A percentile compares a stretch with the other conserved stretches of the same genome.
These are phyloP conservation scores for Talaromyces wortmannii DNA, from an alignment of 495 filamentous ascomycete genomes.

Conservation along the genomic window DNA sequence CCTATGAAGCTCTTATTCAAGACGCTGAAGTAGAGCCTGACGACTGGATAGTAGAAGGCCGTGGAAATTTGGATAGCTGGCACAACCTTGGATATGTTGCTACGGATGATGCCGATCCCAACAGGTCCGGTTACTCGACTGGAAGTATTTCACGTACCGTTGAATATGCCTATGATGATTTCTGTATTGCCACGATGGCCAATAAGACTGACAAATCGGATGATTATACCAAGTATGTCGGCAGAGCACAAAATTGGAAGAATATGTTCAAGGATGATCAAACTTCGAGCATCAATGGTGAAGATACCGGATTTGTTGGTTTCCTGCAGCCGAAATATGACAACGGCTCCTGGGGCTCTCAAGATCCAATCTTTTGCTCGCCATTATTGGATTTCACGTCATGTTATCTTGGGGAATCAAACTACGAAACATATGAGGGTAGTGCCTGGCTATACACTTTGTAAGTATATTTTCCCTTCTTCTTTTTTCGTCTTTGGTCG, in stretches of 20 bases:
- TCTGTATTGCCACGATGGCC: constrained; percentile 61
- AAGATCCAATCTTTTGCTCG: constrained; percentile 62
- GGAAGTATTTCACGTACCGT: constrained; percentile 64
- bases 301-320: constrained; percentile 54
- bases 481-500: constrained; percentile 16
- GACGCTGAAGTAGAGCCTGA: constrained; percentile 68
- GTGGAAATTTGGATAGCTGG: constrained; percentile 63
- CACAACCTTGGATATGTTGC: constrained; percentile 63
- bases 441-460: constrained; percentile 65
- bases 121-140: constrained; percentile 61
- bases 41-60: constrained; percentile 65
- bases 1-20: constrained; percentile 64
- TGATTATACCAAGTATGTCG: constrained; percentile 55
- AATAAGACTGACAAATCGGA: constrained; percentile 40
- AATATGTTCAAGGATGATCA: constrained; percentile 61
- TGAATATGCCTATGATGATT: constrained; percentile 76
- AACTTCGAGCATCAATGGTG: constrained; percentile 53
- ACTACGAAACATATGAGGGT: constrained; percentile 62
- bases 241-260: constrained; percentile 58
- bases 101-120: constrained; percentile 57
- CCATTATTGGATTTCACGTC: constrained; percentile 41
- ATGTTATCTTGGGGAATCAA: constrained; percentile 57
- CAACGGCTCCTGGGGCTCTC: constrained; percentile 60
- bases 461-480: constrained; percentile 26
- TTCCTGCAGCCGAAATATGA: constrained; percentile 62